Percentiles rank a stretch among this genome's conserved stretches.
Evolutionary conservation across 2,329 filamentous ascomycete species (phyloP).

Genomic region (Hypoxylon sp.): DNA sequence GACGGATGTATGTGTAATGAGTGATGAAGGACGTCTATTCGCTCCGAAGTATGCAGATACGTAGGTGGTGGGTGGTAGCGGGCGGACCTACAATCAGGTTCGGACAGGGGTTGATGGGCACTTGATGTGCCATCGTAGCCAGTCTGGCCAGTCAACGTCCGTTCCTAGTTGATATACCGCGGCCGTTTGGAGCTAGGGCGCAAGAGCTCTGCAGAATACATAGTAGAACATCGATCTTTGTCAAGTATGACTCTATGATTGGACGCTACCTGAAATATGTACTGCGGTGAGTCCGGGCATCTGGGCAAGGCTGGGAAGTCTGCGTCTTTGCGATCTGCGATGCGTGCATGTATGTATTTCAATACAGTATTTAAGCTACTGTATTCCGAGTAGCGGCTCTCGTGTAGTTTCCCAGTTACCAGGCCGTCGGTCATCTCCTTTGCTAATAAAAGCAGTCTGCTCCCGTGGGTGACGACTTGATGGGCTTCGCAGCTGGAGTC

Average conservation of each 20-base stretch:
- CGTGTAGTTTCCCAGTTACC: constrained; percentile 33
- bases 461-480: constrained; percentile 22
- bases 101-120: constrained; percentile 31
- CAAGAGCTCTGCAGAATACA: constrained; percentile 26
- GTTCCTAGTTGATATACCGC: constrained; percentile 23
- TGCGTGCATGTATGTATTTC: neutral
- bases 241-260: constrained; percentile 30
- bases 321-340: constrained; percentile 28
- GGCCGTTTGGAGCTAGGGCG: constrained; percentile 30
- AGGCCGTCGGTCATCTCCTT: constrained; percentile 42
- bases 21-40: constrained; percentile 32
- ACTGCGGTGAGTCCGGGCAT: constrained; percentile 37
- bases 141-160: constrained; percentile 30
- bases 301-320: constrained; percentile 34
- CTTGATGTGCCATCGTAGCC: constrained; percentile 32
- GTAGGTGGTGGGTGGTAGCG: constrained; percentile 34
- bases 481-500: constrained; percentile 18
- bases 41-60: constrained; percentile 26
- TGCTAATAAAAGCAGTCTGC: constrained; percentile 26
- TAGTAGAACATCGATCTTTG: constrained; percentile 29
- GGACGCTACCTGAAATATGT: constrained; percentile 17
- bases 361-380: constrained; percentile 25
- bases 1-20: constrained; percentile 23
- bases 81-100: constrained; percentile 38
- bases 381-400: constrained; percentile 25